These are phyloP conservation scores for Phytopythium litorale DNA, from an alignment of 352 stramenopile species.

Conservation along the genomic window DNA sequence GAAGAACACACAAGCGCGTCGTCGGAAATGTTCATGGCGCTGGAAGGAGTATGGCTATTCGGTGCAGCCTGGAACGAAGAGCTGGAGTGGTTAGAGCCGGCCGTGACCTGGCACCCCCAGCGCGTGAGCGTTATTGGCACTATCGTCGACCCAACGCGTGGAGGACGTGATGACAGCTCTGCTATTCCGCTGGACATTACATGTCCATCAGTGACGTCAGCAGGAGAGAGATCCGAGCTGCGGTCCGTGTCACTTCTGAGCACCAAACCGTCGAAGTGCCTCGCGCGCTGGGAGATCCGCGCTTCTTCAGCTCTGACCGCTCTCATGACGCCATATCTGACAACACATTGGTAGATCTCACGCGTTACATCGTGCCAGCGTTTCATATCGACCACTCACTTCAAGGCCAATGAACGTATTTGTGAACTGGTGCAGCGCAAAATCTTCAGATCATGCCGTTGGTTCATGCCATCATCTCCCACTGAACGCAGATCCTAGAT, in stretches of 20 bases:
- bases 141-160: neutral
- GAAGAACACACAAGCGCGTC: neutral
- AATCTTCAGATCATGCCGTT: no score
- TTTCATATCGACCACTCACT: neutral
- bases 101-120: neutral
- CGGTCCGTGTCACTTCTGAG: neutral
- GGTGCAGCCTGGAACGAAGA: neutral
- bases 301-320: neutral
- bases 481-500: no score
- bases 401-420: neutral
- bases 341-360: neutral
- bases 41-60: conserved; percentile 1
- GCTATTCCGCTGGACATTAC: neutral
- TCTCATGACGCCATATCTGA: neutral
- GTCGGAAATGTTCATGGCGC: neutral
- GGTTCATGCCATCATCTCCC: no score
- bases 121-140: neutral
- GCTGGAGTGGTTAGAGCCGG: neutral
- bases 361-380: neutral
- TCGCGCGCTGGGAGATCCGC: neutral
- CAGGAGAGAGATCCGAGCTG: neutral
- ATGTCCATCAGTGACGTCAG: neutral
- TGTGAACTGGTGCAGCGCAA: no score
- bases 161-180: neutral
- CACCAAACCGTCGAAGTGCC: neutral